Evolutionary conservation across 2,329 filamentous ascomycete genomes (phyloP).

Genomic region (Ceratocystis alfenasii): DNA sequence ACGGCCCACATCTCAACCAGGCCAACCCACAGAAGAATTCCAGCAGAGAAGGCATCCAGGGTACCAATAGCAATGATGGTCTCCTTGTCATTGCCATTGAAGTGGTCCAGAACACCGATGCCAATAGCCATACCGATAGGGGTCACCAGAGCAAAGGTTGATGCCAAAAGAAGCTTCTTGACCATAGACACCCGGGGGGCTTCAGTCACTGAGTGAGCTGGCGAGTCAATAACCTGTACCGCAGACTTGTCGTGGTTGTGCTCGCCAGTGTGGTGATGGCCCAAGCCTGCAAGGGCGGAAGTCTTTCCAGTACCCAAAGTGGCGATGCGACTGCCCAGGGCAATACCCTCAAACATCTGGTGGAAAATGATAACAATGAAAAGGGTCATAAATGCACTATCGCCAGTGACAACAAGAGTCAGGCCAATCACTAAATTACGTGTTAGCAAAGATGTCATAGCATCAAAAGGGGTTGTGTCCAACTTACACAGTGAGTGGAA

Average conservation of each 20-base stretch:
- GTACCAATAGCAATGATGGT: constrained; percentile 63
- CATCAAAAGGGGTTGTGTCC: not conserved
- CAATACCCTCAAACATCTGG: constrained; percentile 66
- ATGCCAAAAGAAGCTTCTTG: constrained; percentile 50
- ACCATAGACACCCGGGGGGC: constrained; percentile 30
- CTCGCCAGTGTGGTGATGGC: constrained; percentile 23
- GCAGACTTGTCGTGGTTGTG: constrained; percentile 11
- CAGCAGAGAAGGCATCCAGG: constrained; percentile 60
- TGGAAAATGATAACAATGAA: constrained; percentile 63
- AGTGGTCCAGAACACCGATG: constrained; percentile 54
- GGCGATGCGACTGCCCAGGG: constrained; percentile 59
- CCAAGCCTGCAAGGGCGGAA: constrained; percentile 23
- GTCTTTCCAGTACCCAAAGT: constrained; percentile 34
- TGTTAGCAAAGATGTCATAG: constrained; percentile 6
- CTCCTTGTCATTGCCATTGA: constrained; percentile 59
- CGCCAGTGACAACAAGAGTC: constrained; percentile 48
- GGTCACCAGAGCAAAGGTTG: constrained; percentile 56
- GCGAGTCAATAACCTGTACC: not conserved
- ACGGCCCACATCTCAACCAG: constrained; percentile 68
- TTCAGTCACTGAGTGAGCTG: constrained; percentile 15
- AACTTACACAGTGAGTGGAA: constrained; percentile 58
- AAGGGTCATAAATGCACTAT: constrained; percentile 45
- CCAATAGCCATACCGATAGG: constrained; percentile 73
- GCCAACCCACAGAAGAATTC: constrained; percentile 68
- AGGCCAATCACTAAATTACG: constrained; percentile 44